Evolutionary conservation across 495 filamentous ascomycete species (phyloP), one percentile per base, ranked within the genome.

Genomic region (Trichocladium uniseriatum): DNA sequence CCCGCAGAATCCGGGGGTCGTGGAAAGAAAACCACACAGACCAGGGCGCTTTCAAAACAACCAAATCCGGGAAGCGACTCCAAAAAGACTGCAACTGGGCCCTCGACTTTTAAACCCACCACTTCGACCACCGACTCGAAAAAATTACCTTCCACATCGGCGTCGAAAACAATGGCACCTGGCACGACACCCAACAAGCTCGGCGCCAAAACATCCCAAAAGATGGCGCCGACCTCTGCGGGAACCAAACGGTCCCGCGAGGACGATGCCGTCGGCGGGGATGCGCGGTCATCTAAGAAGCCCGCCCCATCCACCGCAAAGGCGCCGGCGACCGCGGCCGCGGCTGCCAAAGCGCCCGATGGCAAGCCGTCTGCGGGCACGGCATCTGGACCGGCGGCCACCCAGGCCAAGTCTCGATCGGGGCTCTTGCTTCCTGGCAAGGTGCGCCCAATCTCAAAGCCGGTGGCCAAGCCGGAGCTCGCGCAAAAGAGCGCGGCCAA

Each of bases 261-360:
- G 22, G 69, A 69, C 1, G 70, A 72, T 40, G 24, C 56, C 6
- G 52, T 45, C 29, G 47, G 38, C 31, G 60, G 37, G 40, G 69
- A 74, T 38, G 42, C 50, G 11, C 65, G 70, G 35, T 55, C 48
- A 1, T 52, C 59, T 7, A 74, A 73, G 58, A 74, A 69, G 44
- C 39, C 64, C n/a, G 61, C n/a, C n/a, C n/a, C n/a, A n/a, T n/a
- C n/a, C n/a, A n/a, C n/a, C n/a, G n/a, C n/a, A n/a, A n/a, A n/a
- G n/a, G n/a, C n/a, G n/a, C n/a, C n/a, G n/a, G n/a, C n/a, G n/a
- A n/a, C n/a, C n/a, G n/a, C n/a, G n/a, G n/a, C n/a, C n/a, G n/a
- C n/a, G n/a, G n/a, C n/a, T n/a, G n/a, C n/a, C n/a, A 34, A 51
- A 19, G 45, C 45, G 24, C 32, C 29, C 31, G 18, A 15, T 28